phyloP scores from a whole-genome alignment of 2,329 filamentous ascomycete species.

The Neofusicoccum cordaticola region DNA sequence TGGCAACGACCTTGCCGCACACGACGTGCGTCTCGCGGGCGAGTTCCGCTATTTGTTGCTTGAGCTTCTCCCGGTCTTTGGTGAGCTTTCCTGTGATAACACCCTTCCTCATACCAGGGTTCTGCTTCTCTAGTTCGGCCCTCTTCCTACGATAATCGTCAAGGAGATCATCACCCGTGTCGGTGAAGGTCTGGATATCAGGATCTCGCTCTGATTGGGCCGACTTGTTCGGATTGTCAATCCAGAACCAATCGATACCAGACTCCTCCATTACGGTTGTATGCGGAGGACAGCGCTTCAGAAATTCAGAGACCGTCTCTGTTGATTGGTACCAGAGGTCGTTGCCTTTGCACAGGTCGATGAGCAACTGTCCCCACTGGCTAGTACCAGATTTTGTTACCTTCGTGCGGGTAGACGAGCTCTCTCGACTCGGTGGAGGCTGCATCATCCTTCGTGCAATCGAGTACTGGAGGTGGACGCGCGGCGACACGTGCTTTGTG shows the following conservation, averaged over 20 bases:
- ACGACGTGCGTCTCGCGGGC: constrained; percentile 59
- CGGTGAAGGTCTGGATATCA: constrained; percentile 50
- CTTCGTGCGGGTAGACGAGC: constrained; percentile 57
- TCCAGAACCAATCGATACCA: constrained; percentile 67
- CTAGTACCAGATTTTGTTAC: constrained; percentile 56
- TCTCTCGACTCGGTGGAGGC: constrained; percentile 17
- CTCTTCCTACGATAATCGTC: constrained; percentile 47
- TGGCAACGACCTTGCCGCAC: constrained; percentile 60
- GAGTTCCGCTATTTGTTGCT: constrained; percentile 57
- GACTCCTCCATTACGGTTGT: constrained; percentile 50
- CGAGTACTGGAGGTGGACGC: neutral
- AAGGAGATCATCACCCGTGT: constrained; percentile 56
- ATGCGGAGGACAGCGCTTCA: constrained; percentile 65
- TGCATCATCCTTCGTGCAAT: neutral
- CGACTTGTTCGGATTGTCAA: constrained; percentile 60
- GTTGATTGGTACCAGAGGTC: constrained; percentile 58
- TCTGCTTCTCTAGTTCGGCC: constrained; percentile 51
- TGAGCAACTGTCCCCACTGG: constrained; percentile 58
- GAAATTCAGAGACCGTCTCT: constrained; percentile 64
- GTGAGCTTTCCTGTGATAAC: constrained; percentile 40
- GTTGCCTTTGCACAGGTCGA: constrained; percentile 58
- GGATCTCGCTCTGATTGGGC: constrained; percentile 25
- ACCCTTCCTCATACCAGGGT: constrained; percentile 45
- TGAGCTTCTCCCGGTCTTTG: constrained; percentile 43
- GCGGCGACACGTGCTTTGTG: neutral